These are phyloP conservation scores for Stromatinia cepivora DNA, from an alignment of 2,329 filamentous ascomycete genomes.

Conservation along the genomic window DNA sequence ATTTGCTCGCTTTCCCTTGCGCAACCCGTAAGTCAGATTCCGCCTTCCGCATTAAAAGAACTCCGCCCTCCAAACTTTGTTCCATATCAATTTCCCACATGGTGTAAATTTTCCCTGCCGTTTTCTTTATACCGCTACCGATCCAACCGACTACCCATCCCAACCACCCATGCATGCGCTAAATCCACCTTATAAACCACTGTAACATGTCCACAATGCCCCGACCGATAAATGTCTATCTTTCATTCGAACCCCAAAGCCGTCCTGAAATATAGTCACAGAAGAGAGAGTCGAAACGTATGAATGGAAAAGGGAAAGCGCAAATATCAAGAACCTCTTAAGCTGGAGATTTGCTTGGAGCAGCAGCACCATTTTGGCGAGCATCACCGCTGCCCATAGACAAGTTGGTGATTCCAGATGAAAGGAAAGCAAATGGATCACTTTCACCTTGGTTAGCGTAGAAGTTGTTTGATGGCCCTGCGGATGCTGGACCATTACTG, in stretches of 20 bases:
- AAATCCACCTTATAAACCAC: slow-evolving; percentile 35
- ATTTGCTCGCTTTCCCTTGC: slow-evolving; percentile 28
- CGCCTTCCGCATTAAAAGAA: slow-evolving; percentile 42
- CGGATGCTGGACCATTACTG: slow-evolving; percentile 75
- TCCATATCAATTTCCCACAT: slow-evolving; percentile 36
- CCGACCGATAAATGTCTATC: slow-evolving; percentile 37
- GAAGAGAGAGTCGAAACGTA: slow-evolving; percentile 36
- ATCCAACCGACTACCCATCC: slow-evolving; percentile 30
- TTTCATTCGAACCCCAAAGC: slow-evolving; percentile 40
- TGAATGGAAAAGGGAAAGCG: slow-evolving; percentile 35
- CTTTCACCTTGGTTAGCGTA: slow-evolving; percentile 61
- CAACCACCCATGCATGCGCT: slow-evolving; percentile 27
- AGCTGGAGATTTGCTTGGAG: slow-evolving; percentile 42
- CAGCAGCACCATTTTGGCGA: slow-evolving; percentile 59
- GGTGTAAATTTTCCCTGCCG: slow-evolving; percentile 32
- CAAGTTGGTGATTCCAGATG: slow-evolving; percentile 69
- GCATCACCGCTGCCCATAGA: slow-evolving; percentile 66
- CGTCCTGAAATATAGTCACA: slow-evolving; percentile 42
- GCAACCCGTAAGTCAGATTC: slow-evolving; percentile 31
- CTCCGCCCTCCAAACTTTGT: slow-evolving; percentile 37
- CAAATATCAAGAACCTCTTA: slow-evolving; percentile 33
- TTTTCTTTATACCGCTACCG: slow-evolving; percentile 40
- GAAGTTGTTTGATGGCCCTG: slow-evolving; percentile 72
- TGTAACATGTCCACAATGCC: slow-evolving; percentile 36
- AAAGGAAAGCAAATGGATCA: slow-evolving; percentile 80